phyloP scores from a whole-genome alignment of 2,329 filamentous ascomycete genomes.

The Phaeophleospora eucalypticola region DNA sequence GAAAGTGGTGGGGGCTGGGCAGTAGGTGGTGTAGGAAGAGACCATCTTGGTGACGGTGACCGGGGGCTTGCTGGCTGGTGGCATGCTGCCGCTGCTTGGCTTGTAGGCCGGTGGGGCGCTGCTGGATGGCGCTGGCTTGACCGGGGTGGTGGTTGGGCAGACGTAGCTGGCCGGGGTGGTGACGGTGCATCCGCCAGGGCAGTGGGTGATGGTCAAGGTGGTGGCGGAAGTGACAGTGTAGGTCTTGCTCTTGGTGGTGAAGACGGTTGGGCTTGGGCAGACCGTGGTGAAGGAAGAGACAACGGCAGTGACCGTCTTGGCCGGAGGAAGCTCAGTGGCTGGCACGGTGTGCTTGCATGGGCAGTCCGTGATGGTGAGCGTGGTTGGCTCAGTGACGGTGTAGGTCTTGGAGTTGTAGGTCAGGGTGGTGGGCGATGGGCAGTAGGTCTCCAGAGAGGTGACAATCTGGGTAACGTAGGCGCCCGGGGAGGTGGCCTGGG shows the following conservation, averaged over 20 bases:
- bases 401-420: constrained; percentile 22
- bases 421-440: constrained; percentile 24
- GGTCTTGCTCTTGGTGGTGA: constrained; percentile 10
- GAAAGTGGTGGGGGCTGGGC: constrained; percentile 24
- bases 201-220: constrained; percentile 13
- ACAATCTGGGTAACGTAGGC: constrained; percentile 11
- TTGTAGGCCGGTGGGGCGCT: not conserved
- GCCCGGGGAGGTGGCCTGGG: not conserved
- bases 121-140: not conserved
- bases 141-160: not conserved
- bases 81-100: not conserved
- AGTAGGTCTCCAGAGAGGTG: constrained; percentile 19
- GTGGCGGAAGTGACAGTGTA: constrained; percentile 10
- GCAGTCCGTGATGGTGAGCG: constrained; percentile 27
- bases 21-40: constrained; percentile 18
- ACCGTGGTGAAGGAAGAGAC: constrained; percentile 10
- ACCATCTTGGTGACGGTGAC: not conserved
- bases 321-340: not conserved
- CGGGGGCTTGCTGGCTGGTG: not conserved
- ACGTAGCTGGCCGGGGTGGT: constrained; percentile 1
- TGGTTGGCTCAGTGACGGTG: constrained; percentile 24
- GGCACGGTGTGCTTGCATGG: constrained; percentile 13
- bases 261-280: constrained; percentile 12
- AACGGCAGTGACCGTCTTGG: constrained; percentile 3
- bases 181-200: constrained; percentile 10